Base-by-base conservation (phyloP, 345 rosid genomes). In the Gossypium longicalyx region DNA sequence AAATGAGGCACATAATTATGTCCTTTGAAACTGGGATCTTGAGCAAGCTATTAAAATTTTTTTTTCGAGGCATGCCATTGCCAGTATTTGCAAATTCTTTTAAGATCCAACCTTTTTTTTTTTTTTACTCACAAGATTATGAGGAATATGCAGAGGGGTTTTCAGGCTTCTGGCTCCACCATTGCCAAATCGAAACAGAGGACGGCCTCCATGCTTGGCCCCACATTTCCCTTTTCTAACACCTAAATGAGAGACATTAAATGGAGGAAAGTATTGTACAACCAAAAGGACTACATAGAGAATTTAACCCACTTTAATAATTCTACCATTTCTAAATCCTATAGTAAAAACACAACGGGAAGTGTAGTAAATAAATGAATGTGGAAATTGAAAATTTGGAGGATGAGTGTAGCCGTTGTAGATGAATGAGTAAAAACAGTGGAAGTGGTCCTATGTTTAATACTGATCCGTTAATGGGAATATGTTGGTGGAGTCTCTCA, bases 381-480 rank as follows among this genome's bases (percentile, higher is more conserved):
- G 71, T 72, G 43, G 1, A 41, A 6, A 58, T 72, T 58, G 67
- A 72, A 72, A 82, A 56, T 71, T 79, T 71, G 64, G 45, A 61
- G 67, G 17, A n/a, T 68, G 43, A 74, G 10, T 52, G 8, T 66
- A 73, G 86, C 80, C 81, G 80, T 83, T 82, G 75, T 34, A 51
- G 23, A 57, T 20, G 27, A 23, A 27, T 61, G 78, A 73, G 63
- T 51, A 58, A 65, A 16, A 23, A 48, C 1, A 19, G 6, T 9
- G 9, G 29, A 4, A 48, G 73, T 80, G 77, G 79, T 76, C 82
- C 79, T 54, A 41, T 51, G 70, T 59, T 49, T 11, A 25, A 27
- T 25, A 1, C 13, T 17, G 59, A 49, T 34, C 67, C 51, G 25
- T 17, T 67, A 7, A 23, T 67, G 70, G 70, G 52, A n/a, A 56